Evolutionary conservation across 2,329 filamentous ascomycete genomes (phyloP).

Genomic region (Diplodia mutila): DNA sequence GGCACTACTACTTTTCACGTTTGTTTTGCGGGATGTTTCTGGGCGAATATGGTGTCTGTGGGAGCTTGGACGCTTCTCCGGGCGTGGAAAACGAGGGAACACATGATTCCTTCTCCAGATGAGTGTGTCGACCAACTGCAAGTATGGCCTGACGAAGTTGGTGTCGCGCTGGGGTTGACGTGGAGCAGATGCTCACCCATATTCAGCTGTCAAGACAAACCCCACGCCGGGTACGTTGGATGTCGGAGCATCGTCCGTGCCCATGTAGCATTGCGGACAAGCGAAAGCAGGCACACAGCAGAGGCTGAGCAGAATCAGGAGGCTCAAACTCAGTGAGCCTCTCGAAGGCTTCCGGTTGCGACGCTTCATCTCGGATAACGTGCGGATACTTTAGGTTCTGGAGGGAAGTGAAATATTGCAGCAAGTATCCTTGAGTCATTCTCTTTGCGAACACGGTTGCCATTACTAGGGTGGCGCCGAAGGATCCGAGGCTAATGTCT

Average conservation of each 20-base stretch:
- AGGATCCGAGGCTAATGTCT: neutral
- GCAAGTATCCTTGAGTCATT: neutral
- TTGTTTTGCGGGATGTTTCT: neutral
- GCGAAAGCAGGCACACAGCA: neutral
- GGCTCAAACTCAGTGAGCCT: neutral
- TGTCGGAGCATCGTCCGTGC: neutral
- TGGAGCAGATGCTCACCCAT: neutral
- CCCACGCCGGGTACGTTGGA: neutral
- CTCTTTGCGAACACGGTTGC: neutral
- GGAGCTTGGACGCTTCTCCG: neutral
- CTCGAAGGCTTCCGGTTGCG: neutral
- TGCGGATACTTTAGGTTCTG: too few relatives aligned
- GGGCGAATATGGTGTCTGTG: neutral
- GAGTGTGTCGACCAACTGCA: too few relatives aligned
- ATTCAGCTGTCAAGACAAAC: neutral
- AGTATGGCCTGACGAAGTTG: neutral
- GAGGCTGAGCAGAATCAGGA: neutral
- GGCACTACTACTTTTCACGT: neutral
- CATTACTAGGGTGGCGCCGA: neutral
- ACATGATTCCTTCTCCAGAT: neutral
- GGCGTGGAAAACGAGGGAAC: neutral
- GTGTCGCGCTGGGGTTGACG: neutral
- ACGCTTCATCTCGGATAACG: neutral
- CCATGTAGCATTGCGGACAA: neutral
- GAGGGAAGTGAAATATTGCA: neutral